Base-by-base conservation (phyloP, 352 stramenopile species). In the Phytophthora foliorum region DNA sequence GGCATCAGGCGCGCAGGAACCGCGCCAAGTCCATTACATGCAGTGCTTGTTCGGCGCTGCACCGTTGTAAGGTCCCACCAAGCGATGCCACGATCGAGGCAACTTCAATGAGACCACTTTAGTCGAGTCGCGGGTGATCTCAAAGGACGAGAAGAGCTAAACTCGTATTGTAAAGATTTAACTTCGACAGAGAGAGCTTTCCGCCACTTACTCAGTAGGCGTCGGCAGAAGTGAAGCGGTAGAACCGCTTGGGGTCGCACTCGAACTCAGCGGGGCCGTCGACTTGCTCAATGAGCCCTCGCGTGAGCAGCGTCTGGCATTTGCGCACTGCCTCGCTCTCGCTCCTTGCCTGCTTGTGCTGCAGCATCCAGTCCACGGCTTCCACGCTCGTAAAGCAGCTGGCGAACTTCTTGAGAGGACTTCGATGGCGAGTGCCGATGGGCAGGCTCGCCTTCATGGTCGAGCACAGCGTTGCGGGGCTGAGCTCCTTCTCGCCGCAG, bases 321-420 rank as follows among this genome's bases (percentile, higher is more conserved):
- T 91, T 91, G 69, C 81, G 84, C 34, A 89, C 78, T 36, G 82
- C 84, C 59, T 91, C 81, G 44, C 67, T 74, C 25, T 82, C 78
- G 16, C 80, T 84, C 61, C 82, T 86, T 50, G 82, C 84, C 52
- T 91, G 81, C 72, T 85, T 85, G 67, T 87, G 81, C 70, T 90
- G 71, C 36, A 92, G 75, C 79, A 92, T 89, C 82, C 84, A 92
- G 69, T 89, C 72, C 39, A 91, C 84, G 21, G 82, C 82, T 53
- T 91, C 81, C 58, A 85, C 84, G 49, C 84, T 82, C 32, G 82
- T 80, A 71, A 92, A 92, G 66, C 84, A 91, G 64, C 91, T 80
- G 22, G 73, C 44, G 67, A 87, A 90, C 56, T 88, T 91, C 66
- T 91, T 90, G 55, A 91, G 82, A 51, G 87, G 58, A 53, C 84